phyloP scores from a whole-genome alignment of 1,284 basidiomycete genomes.

The Trametes polyzona region DNA sequence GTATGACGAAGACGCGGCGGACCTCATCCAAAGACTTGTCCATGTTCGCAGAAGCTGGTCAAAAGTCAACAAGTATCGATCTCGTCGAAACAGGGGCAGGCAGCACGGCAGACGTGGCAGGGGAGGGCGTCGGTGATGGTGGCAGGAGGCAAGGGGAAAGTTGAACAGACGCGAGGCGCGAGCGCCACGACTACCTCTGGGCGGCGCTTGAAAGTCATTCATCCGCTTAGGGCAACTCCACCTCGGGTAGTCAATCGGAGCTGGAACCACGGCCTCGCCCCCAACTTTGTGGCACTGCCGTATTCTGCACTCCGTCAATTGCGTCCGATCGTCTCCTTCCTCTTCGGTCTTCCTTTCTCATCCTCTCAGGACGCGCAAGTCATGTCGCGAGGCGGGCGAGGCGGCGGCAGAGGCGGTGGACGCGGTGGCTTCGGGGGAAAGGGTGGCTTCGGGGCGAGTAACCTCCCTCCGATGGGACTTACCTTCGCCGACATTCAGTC shows the following conservation, averaged over 20 bases:
- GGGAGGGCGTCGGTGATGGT: slow-evolving; percentile 30
- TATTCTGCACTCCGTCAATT: not conserved
- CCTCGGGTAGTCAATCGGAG: slow-evolving; percentile 21
- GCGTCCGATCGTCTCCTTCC: not conserved
- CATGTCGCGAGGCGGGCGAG: slow-evolving; percentile 65
- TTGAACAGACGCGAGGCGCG: slow-evolving; percentile 21
- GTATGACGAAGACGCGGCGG: slow-evolving; percentile 33
- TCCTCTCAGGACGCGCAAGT: not conserved
- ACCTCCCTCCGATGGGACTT: slow-evolving; percentile 74
- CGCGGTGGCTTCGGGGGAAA: slow-evolving; percentile 60
- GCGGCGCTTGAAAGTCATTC: slow-evolving; percentile 17
- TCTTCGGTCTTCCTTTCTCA: not conserved
- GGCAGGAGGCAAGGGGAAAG: slow-evolving; percentile 31
- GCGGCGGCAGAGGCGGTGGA: slow-evolving; percentile 51
- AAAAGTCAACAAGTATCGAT: not conserved
- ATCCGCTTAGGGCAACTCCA: not conserved
- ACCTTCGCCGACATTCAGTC: slow-evolving; percentile 78
- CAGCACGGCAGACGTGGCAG: slow-evolving; percentile 25
- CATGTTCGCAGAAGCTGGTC: slow-evolving; percentile 43
- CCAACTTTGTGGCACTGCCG: slow-evolving; percentile 14
- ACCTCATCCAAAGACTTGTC: slow-evolving; percentile 94
- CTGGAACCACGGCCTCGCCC: slow-evolving; percentile 16
- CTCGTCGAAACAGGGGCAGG: slow-evolving; percentile 13
- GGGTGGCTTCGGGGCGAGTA: slow-evolving; percentile 41
- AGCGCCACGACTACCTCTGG: slow-evolving; percentile 7